Evolutionary conservation across 2,329 filamentous ascomycete species (phyloP).

Genomic region (Cordyceps cicadae): DNA sequence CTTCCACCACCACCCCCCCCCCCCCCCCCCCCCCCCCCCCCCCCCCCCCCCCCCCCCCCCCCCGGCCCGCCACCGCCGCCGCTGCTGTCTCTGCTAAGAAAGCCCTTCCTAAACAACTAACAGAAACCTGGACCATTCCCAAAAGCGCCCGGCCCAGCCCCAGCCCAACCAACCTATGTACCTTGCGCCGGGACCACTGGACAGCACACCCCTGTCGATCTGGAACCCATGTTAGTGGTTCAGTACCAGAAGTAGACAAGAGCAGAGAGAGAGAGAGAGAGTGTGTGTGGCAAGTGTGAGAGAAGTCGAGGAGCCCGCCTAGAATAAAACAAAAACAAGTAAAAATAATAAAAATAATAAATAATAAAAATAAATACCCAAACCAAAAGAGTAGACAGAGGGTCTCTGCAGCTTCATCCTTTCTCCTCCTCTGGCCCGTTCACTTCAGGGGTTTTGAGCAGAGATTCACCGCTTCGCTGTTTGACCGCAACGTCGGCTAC

Average conservation of each 20-base stretch:
- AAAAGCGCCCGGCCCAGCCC: background rate
- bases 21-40: background rate
- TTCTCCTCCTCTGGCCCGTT: background rate
- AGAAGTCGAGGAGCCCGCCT: background rate
- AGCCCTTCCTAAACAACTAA: no score
- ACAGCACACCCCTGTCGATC: conserved; percentile 11
- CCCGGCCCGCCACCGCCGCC: no score
- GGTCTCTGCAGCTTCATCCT: conserved; percentile 2
- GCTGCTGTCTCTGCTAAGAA: no score
- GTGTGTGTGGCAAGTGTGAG: background rate
- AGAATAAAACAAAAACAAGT: conserved; percentile 4
- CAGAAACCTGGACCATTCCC: no score
- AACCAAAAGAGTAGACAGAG: conserved; percentile 1
- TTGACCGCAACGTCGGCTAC: conserved; percentile 11
- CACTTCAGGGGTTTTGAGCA: background rate
- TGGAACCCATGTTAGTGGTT: conserved; percentile 4
- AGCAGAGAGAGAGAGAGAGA: no score
- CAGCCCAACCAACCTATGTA: conserved; percentile 1
- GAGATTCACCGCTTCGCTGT: conserved; percentile 4
- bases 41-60: no score
- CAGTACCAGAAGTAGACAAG: background rate
- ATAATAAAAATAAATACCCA: no score
- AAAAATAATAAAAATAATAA: no score
- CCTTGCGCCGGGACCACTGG: background rate
- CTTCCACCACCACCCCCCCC: background rate